phyloP scores from a whole-genome alignment of 129 eudicot species.

The Scalesia atractyloides region DNA sequence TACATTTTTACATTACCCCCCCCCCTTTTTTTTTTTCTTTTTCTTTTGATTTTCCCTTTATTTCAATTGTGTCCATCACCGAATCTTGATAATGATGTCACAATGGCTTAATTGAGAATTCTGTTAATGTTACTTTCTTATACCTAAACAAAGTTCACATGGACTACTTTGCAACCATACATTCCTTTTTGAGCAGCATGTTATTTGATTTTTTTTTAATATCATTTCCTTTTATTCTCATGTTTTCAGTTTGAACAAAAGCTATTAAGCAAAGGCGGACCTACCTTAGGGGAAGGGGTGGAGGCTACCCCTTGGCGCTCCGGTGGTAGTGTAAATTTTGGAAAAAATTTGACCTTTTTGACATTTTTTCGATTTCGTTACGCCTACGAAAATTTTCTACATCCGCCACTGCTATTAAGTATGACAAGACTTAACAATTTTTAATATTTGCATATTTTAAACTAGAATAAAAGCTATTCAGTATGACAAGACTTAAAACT shows the following conservation, averaged over 20 bases:
- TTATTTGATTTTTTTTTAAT: slow-evolving; percentile 2
- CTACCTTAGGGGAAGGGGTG: too few species aligned
- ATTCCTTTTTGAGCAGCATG: slow-evolving; percentile 22
- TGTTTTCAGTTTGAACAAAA: not conserved
- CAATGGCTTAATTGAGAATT: slow-evolving; percentile 35
- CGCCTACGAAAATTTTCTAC: too few species aligned
- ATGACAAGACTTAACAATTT: not conserved
- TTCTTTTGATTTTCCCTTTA: slow-evolving; percentile 1
- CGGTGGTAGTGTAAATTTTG: too few species aligned
- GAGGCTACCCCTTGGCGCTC: too few species aligned
- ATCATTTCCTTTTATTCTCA: not conserved
- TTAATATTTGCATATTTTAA: not conserved
- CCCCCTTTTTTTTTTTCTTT: not conserved
- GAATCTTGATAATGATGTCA: slow-evolving; percentile 37
- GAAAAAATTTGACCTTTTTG: too few species aligned
- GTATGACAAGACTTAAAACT: not conserved
- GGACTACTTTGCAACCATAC: slow-evolving; percentile 33
- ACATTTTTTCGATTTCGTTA: too few species aligned
- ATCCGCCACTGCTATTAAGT: not conserved
- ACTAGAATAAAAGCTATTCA: too few species aligned
- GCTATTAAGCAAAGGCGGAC: too few species aligned
- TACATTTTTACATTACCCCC: slow-evolving; percentile 5
- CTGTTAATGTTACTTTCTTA: slow-evolving; percentile 40
- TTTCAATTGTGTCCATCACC: slow-evolving; percentile 33
- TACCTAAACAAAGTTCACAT: slow-evolving; percentile 32